phyloP scores from a whole-genome alignment of 1,284 basidiomycete species.

The Quambalaria eucalypti region DNA sequence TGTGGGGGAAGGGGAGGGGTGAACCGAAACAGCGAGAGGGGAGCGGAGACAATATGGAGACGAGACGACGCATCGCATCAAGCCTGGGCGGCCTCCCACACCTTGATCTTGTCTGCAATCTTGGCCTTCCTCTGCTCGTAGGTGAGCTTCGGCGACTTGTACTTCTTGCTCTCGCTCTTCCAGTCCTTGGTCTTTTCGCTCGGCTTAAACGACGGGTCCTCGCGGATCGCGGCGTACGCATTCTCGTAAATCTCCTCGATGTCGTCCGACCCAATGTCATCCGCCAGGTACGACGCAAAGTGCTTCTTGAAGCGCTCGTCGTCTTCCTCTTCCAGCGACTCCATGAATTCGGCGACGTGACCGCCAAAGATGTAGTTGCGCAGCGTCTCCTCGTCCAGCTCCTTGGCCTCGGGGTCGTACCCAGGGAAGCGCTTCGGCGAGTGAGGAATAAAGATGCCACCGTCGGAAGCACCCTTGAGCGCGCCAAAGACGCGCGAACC shows the following conservation, averaged over 20 bases:
- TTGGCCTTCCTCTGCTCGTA: conserved; percentile 55
- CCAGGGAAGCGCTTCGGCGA: conserved; percentile 98
- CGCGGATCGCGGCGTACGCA: conserved; percentile 74
- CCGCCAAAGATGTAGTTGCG: conserved; percentile 98
- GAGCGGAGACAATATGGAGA: no score
- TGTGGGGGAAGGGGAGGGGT: no score
- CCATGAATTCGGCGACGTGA: conserved; percentile 99
- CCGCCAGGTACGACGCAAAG: conserved; percentile 87
- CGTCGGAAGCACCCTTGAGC: conserved; percentile 96
- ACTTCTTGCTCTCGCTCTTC: conserved; percentile 75
- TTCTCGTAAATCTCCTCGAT: conserved; percentile 91
- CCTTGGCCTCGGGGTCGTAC: conserved; percentile 87
- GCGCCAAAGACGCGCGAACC: conserved; percentile 97
- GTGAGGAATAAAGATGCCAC: conserved; percentile 96
- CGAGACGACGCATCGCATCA: no score
- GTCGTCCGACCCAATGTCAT: conserved; percentile 90
- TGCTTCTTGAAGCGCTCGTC: conserved; percentile 99
- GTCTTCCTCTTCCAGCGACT: conserved; percentile 97
- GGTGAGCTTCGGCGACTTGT: conserved; percentile 65
- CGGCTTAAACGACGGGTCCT: conserved; percentile 82
- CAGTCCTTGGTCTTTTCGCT: conserved; percentile 87
- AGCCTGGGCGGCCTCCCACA: conserved; percentile 25
- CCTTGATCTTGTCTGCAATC: conserved; percentile 41
- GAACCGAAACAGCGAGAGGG: no score
- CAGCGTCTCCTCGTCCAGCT: conserved; percentile 84